phyloP scores from a whole-genome alignment of 2,329 filamentous ascomycete species.

The Penicillium sp. region DNA sequence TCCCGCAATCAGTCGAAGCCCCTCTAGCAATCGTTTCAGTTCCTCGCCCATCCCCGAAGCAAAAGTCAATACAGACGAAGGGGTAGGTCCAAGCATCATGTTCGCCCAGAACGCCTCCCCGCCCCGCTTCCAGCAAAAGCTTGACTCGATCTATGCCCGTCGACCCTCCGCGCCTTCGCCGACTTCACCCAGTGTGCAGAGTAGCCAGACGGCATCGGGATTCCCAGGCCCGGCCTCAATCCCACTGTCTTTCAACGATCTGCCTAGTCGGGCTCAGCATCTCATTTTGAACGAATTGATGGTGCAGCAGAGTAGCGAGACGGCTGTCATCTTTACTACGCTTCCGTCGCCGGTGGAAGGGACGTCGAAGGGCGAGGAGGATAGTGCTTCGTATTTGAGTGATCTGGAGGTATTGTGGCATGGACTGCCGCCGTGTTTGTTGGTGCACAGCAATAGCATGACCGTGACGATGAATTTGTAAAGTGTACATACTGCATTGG shows the following conservation, averaged over 20 bases:
- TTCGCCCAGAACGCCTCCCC: slow-evolving; percentile 62
- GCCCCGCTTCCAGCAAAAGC: slow-evolving; percentile 31
- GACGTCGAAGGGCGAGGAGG: slow-evolving; percentile 70
- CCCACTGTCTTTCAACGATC: slow-evolving; percentile 81
- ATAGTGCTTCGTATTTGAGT: slow-evolving; percentile 74
- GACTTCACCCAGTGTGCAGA: slow-evolving; percentile 19
- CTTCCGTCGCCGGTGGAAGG: slow-evolving; percentile 80
- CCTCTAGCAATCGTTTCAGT: slow-evolving; percentile 60
- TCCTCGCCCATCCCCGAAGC: slow-evolving; percentile 75
- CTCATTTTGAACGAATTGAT: slow-evolving; percentile 87
- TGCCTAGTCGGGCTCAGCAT: slow-evolving; percentile 83
- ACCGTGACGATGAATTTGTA: slow-evolving; percentile 67
- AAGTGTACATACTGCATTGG: slow-evolving; percentile 17
- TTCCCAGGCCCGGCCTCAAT: slow-evolving; percentile 65
- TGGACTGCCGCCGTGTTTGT: slow-evolving; percentile 72
- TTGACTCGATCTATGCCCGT: slow-evolving; percentile 45
- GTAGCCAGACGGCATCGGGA: slow-evolving; percentile 44
- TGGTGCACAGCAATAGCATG: slow-evolving; percentile 88
- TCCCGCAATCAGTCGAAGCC: slow-evolving; percentile 33
- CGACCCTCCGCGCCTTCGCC: slow-evolving; percentile 25
- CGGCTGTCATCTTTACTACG: slow-evolving; percentile 81
- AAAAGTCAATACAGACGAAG: slow-evolving; percentile 63
- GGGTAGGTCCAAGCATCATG: slow-evolving; percentile 72
- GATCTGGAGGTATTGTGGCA: slow-evolving; percentile 79
- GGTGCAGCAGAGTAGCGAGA: slow-evolving; percentile 66